Conservation (phyloP, 2,329 filamentous ascomycete genomes). For the Phialophora macrospora region DNA sequence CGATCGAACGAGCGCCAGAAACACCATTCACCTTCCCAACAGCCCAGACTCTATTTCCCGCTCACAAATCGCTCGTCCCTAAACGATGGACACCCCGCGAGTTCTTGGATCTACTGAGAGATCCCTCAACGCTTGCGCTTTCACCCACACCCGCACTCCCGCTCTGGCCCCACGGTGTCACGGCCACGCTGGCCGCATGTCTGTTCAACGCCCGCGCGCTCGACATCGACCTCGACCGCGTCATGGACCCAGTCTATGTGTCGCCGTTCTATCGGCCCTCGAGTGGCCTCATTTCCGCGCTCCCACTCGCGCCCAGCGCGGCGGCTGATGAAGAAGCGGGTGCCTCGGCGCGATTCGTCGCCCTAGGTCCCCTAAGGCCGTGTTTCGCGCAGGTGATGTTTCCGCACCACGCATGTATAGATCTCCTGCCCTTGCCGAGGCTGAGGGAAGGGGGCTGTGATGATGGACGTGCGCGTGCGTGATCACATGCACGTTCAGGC, state of each 20-base stretch:
- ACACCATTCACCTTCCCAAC: conserved; percentile 17
- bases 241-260: conserved; percentile 23
- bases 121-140: conserved; percentile 10
- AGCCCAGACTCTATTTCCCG: conserved; percentile 18
- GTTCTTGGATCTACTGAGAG: conserved; percentile 6
- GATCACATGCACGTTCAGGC: neutral
- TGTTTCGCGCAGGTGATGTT: conserved; percentile 24
- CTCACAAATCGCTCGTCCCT: conserved; percentile 11
- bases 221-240: conserved; percentile 21
- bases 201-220: conserved; percentile 20
- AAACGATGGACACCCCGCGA: conserved; percentile 12
- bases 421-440: conserved; percentile 17
- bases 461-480: conserved; percentile 10
- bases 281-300: neutral
- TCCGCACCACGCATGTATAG: conserved; percentile 22
- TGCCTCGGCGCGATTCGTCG: neutral
- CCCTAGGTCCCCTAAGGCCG: conserved; percentile 7
- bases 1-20: neutral
- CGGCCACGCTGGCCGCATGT: conserved; percentile 21
- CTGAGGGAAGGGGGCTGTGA: conserved; percentile 23
- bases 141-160: conserved; percentile 1
- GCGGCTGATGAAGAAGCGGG: no score
- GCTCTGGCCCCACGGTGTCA: conserved; percentile 9
- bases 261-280: conserved; percentile 23
- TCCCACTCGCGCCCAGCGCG: no score